phyloP scores from a whole-genome alignment of 1,284 basidiomycete species.

The Rhodotorula sp. region DNA sequence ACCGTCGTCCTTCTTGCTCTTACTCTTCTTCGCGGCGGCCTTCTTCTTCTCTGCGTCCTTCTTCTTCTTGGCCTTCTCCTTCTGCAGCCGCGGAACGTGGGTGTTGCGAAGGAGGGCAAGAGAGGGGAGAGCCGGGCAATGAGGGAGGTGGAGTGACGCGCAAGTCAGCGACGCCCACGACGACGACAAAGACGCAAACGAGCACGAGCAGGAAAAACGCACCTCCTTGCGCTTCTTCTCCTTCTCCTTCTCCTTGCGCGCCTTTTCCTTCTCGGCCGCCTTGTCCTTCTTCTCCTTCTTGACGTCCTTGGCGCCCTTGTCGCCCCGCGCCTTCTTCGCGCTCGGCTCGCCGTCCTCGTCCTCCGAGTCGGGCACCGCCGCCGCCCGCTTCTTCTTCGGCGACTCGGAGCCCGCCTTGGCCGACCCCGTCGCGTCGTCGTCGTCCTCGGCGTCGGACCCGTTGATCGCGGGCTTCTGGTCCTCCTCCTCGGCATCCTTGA shows the following conservation, averaged over 20 bases:
- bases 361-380: conserved; percentile 34
- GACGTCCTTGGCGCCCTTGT: conserved; percentile 36
- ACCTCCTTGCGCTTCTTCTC: conserved; percentile 29
- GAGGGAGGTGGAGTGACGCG: background rate
- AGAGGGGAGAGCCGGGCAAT: background rate
- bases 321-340: conserved; percentile 24
- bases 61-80: conserved; percentile 38
- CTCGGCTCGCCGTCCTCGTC: conserved; percentile 34
- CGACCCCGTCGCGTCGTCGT: conserved; percentile 50
- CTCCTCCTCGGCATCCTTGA: conserved; percentile 51
- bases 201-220: background rate
- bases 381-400: conserved; percentile 25
- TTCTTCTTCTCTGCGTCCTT: conserved; percentile 33
- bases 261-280: conserved; percentile 31
- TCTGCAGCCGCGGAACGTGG: conserved; percentile 17
- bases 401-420: conserved; percentile 9
- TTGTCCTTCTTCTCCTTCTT: conserved; percentile 23
- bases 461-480: conserved; percentile 50
- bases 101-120: background rate
- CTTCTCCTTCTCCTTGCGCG: conserved; percentile 36
- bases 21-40: conserved; percentile 52
- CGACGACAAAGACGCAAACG: background rate
- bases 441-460: conserved; percentile 16
- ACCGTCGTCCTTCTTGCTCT: conserved; percentile 61
- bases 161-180: background rate